Percentiles rank a stretch among this genome's conserved stretches.
Conservation (phyloP, 768 basidiomycete genomes). For the Collybia sp. region DNA sequence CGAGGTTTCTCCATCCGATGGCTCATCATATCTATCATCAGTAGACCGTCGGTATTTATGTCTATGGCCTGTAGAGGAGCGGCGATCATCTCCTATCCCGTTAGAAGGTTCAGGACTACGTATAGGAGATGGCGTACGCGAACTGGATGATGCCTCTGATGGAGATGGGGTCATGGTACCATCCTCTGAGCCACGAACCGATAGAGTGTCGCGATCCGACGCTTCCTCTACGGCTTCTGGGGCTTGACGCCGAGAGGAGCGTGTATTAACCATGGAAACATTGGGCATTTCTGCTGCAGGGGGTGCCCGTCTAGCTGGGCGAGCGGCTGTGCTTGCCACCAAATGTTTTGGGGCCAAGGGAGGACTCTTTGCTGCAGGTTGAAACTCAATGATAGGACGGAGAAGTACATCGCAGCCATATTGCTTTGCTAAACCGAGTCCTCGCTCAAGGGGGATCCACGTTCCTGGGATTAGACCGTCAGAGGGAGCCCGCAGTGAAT, state of each 20-base stretch:
- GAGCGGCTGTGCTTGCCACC: slow-evolving; percentile 60
- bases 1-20: slow-evolving; percentile 36
- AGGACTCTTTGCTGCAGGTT: slow-evolving; percentile 84
- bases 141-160: slow-evolving; percentile 80
- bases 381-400: slow-evolving; percentile 92
- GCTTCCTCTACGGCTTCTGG: slow-evolving; percentile 47
- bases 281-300: slow-evolving; percentile 27
- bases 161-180: slow-evolving; percentile 89
- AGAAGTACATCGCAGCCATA: slow-evolving; percentile 88
- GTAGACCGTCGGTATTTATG: slow-evolving; percentile 43
- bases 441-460: slow-evolving; percentile 96
- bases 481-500: slow-evolving; percentile 6
- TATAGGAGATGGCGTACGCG: slow-evolving; percentile 92
- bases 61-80: slow-evolving; percentile 30
- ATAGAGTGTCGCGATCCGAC: slow-evolving; percentile 58
- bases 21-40: slow-evolving; percentile 41
- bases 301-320: slow-evolving; percentile 43
- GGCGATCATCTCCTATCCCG: slow-evolving; percentile 33
- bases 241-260: slow-evolving; percentile 54
- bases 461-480: slow-evolving; percentile 57
- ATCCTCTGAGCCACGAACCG: slow-evolving; percentile 77
- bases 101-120: slow-evolving; percentile 48
- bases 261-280: slow-evolving; percentile 43
- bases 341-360: slow-evolving; percentile 96
- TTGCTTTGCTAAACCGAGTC: slow-evolving; percentile 80